Evolutionary conservation across 768 basidiomycete genomes (phyloP), one percentile per base, ranked within the genome.

Genomic region (Psilocybe cyanescens): DNA sequence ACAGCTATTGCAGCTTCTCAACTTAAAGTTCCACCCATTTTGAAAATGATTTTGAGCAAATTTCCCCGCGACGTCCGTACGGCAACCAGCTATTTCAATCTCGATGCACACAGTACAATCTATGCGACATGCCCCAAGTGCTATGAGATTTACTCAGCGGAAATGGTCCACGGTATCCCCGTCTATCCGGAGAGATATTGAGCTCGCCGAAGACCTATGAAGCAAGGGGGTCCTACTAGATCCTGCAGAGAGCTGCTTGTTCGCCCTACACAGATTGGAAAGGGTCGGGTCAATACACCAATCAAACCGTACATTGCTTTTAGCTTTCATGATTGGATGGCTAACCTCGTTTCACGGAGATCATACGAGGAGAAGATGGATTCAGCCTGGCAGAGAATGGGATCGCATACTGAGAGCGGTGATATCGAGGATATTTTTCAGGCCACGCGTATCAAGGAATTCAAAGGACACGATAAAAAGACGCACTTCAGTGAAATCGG

Each of bases 121-220:
- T 35, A 55, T 14, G 63, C 63, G 30, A 59, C 47, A 12, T 64
- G 63, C 14, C 59, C 55, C 0, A 60, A 33, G 11, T 64, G 59
- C 33, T 17, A 64, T 46, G 14, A 7, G 6, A 56, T 50, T 12
- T 55, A 63, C 39, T 48, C 45, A 9, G 46, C 58, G 12, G 31
- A 41, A 14, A 30, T 45, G 14, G 31, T 17, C 4, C 6, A 55
- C 17, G 39, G 11, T 8, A 31, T 63, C 8, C 48, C 55, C 3
- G 44, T 17, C n/a, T 63, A 63, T 28, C 55, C 33, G 16, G 19
- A 59, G 31, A 35, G 39, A n/a, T 63, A 58, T 39, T 46, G 44
- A 7, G 47, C 52, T 11, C 29, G 11, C 19, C 3, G 5, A 24
- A 44, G 37, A 29, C 37, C 48, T 4, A 39, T n/a, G 4, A 53